Conservation (phyloP, 768 basidiomycete species). For the Pulveroboletus sp. region DNA sequence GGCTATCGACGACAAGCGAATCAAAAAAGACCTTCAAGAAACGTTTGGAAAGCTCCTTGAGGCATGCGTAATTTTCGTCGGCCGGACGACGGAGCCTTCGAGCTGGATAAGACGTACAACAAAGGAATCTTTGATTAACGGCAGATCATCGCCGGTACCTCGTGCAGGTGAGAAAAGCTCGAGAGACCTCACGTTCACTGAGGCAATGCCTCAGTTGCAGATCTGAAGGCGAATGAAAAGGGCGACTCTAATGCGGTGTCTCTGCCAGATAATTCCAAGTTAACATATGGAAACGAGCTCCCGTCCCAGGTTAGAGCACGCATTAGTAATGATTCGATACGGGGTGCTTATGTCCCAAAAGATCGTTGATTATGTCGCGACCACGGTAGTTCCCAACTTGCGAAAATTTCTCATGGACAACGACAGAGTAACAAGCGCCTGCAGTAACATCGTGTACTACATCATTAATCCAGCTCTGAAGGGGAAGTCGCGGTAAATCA, state of each 20-base stretch:
- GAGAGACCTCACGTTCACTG: background rate
- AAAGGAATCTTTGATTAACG: slow-evolving; percentile 63
- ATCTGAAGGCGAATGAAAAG: slow-evolving; percentile 61
- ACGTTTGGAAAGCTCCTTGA: slow-evolving; percentile 84
- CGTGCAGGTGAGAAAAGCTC: slow-evolving; percentile 41
- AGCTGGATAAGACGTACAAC: slow-evolving; percentile 74
- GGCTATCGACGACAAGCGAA: slow-evolving; percentile 82
- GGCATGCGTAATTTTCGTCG: slow-evolving; percentile 65
- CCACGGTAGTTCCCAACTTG: slow-evolving; percentile 64
- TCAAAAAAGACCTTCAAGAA: slow-evolving; percentile 92
- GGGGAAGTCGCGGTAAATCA: slow-evolving; percentile 60
- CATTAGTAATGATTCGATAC: slow-evolving; percentile 14
- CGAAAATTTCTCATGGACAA: slow-evolving; percentile 77
- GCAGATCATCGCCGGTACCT: slow-evolving; percentile 65
- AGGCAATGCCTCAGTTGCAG: slow-evolving; percentile 22
- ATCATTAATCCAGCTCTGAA: slow-evolving; percentile 79
- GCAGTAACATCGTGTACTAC: slow-evolving; percentile 80
- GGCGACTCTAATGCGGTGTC: slow-evolving; percentile 40
- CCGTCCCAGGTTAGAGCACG: slow-evolving; percentile 23
- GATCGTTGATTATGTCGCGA: slow-evolving; percentile 70
- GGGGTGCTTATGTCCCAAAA: slow-evolving; percentile 29
- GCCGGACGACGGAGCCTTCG: slow-evolving; percentile 66
- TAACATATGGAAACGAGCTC: slow-evolving; percentile 26
- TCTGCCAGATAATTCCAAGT: slow-evolving; percentile 29
- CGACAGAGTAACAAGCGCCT: slow-evolving; percentile 76